Evolutionary conservation across 768 basidiomycete genomes (phyloP).

Genomic region (Pholiota conissans): DNA sequence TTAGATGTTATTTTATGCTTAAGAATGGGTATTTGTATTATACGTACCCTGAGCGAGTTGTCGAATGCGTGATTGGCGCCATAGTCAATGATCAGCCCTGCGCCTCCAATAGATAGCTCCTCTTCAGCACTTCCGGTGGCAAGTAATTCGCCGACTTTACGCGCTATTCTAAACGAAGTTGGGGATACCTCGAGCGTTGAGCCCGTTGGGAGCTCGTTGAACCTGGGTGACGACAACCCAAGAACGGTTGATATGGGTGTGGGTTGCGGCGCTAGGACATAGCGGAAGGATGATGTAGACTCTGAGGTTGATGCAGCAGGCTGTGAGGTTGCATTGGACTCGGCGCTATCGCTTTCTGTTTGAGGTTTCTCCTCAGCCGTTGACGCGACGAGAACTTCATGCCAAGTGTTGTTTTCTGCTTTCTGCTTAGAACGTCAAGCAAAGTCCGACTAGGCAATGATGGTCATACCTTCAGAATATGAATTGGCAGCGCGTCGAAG

Average conservation of each 20-base stretch:
- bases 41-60: constrained; percentile 78
- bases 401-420: constrained; percentile 73
- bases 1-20: too few species aligned
- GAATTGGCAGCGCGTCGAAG: constrained; percentile 94
- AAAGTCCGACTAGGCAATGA: background rate
- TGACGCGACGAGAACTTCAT: constrained; percentile 77
- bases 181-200: constrained; percentile 82
- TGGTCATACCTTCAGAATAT: constrained; percentile 73
- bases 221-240: constrained; percentile 67
- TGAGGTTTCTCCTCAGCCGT: constrained; percentile 17
- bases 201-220: constrained; percentile 65
- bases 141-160: constrained; percentile 66
- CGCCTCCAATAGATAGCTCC: constrained; percentile 37
- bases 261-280: constrained; percentile 64
- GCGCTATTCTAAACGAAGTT: constrained; percentile 65
- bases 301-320: background rate
- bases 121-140: constrained; percentile 16
- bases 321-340: constrained; percentile 16
- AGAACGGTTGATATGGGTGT: constrained; percentile 53
- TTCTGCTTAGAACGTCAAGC: constrained; percentile 44
- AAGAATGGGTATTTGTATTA: too few species aligned
- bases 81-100: constrained; percentile 88
- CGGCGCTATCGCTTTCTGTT: background rate
- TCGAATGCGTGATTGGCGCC: constrained; percentile 71
- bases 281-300: constrained; percentile 42